These are phyloP conservation scores for Hyaloscypha bicolor DNA, from an alignment of 495 filamentous ascomycete species.

Conservation along the genomic window DNA sequence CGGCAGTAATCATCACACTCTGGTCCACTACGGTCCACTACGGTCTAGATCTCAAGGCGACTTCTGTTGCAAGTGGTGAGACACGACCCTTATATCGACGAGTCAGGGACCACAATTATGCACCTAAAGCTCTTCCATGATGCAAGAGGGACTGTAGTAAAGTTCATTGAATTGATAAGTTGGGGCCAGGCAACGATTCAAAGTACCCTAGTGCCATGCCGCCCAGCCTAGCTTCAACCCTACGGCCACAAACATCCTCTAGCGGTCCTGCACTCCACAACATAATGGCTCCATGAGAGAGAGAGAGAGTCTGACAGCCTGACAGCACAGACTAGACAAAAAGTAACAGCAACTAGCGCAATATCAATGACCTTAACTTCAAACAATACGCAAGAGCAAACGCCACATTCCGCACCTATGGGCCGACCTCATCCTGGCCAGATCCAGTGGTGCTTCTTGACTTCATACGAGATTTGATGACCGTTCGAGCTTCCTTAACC, in stretches of 20 bases:
- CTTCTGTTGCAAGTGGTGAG: not conserved
- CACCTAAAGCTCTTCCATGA: not conserved
- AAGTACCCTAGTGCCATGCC: not conserved
- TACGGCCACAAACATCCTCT: not conserved
- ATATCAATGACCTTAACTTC: not conserved
- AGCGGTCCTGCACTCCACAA: not conserved
- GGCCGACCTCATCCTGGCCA: not conserved
- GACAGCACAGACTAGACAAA: not conserved
- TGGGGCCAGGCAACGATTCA: slow-evolving; percentile 1
- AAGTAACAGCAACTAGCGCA: not conserved
- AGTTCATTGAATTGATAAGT: slow-evolving; percentile 4
- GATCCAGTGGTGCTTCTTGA: slow-evolving; percentile 11
- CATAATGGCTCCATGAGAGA: not conserved
- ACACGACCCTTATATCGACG: not conserved
- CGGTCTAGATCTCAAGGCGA: not conserved
- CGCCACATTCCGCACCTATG: not conserved
- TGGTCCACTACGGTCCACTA: not conserved
- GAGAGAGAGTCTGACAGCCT: not conserved
- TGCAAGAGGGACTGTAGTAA: not conserved
- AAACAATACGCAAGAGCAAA: not conserved
- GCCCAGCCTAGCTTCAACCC: not conserved
- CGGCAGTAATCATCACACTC: not conserved
- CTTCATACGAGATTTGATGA: slow-evolving; percentile 23
- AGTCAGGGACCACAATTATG: not conserved
- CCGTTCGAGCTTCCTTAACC: slow-evolving; percentile 25